Evolutionary conservation across 805 yeast genomes (phyloP).

Genomic region (Groenewaldozyma tartarivorans): DNA sequence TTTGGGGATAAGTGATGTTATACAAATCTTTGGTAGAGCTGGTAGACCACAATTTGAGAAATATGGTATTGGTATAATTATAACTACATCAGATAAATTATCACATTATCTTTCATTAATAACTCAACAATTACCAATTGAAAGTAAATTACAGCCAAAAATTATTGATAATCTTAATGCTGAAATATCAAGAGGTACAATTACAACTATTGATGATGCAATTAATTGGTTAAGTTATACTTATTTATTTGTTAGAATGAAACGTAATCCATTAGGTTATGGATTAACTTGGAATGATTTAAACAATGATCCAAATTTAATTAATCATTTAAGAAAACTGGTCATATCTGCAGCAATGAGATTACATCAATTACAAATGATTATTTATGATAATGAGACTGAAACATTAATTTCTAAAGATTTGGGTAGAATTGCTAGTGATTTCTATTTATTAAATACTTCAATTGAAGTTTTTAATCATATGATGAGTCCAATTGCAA

Average conservation of each 20-base stretch:
- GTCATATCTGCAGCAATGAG: conserved; percentile 70
- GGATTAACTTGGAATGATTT: conserved; percentile 86
- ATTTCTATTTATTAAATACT: conserved; percentile 76
- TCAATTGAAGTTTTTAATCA: conserved; percentile 85
- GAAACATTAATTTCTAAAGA: conserved; percentile 78
- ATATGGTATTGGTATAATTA: conserved; percentile 84
- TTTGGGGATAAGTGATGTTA: conserved; percentile 90
- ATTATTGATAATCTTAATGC: conserved; percentile 91
- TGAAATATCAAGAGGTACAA: conserved; percentile 91
- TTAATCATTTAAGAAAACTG: conserved; percentile 65
- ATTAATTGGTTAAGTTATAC: conserved; percentile 98
- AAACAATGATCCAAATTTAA: conserved; percentile 70
- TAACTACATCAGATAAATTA: conserved; percentile 71
- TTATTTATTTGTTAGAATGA: conserved; percentile 87
- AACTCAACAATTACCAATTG: conserved; percentile 94
- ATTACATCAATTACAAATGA: conserved; percentile 85
- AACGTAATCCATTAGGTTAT: conserved; percentile 83
- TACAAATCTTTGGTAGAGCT: conserved; percentile 98
- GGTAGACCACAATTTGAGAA: conserved; percentile 96
- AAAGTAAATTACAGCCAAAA: conserved; percentile 67
- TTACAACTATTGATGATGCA: conserved; percentile 89
- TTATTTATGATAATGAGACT: conserved; percentile 74
- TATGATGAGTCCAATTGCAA: conserved; percentile 71
- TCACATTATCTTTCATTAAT: conserved; percentile 84
- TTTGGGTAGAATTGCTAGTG: conserved; percentile 89